These are phyloP conservation scores for Xylariaceae sp. DNA, from an alignment of 2,329 filamentous ascomycete species.

Conservation along the genomic window DNA sequence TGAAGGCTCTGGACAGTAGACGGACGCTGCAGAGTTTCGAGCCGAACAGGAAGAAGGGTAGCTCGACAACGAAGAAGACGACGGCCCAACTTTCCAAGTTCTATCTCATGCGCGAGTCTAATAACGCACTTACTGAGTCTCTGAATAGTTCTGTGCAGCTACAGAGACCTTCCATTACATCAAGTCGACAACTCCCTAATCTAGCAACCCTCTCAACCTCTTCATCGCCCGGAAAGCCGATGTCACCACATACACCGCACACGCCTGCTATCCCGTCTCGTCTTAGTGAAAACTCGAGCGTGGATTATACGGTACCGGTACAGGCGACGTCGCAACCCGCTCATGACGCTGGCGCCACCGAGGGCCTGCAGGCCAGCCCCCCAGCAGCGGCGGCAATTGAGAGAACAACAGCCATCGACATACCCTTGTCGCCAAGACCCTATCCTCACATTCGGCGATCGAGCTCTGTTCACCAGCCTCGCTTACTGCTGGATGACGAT, in stretches of 20 bases:
- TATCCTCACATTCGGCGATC: slow-evolving; percentile 55
- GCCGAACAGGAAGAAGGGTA: slow-evolving; percentile 57
- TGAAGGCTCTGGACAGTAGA: slow-evolving; percentile 81
- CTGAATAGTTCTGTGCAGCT: slow-evolving; percentile 86
- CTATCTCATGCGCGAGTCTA: slow-evolving; percentile 82
- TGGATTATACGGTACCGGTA: slow-evolving; percentile 50
- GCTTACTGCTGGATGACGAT: slow-evolving; percentile 51
- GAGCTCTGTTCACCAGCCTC: slow-evolving; percentile 62
- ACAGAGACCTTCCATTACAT: slow-evolving; percentile 74
- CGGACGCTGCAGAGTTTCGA: slow-evolving; percentile 83
- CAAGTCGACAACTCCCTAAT: slow-evolving; percentile 54
- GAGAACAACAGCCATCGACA: slow-evolving; percentile 64
- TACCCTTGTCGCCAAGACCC: slow-evolving; percentile 63
- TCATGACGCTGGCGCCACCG: slow-evolving; percentile 27
- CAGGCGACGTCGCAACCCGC: slow-evolving; percentile 27
- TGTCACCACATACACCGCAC: slow-evolving; percentile 86
- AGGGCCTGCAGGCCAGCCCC: slow-evolving; percentile 35
- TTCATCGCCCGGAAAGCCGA: slow-evolving; percentile 82
- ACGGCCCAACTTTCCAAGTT: slow-evolving; percentile 78
- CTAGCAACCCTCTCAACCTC: slow-evolving; percentile 72
- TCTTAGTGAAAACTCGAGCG: slow-evolving; percentile 85
- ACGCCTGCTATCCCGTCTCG: slow-evolving; percentile 90
- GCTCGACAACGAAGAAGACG: slow-evolving; percentile 68
- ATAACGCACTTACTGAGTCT: slow-evolving; percentile 83
- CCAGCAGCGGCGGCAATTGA: slow-evolving; percentile 38